Evolutionary conservation across 441 rosid species (phyloP).

Genomic region (Capsella rubella): DNA sequence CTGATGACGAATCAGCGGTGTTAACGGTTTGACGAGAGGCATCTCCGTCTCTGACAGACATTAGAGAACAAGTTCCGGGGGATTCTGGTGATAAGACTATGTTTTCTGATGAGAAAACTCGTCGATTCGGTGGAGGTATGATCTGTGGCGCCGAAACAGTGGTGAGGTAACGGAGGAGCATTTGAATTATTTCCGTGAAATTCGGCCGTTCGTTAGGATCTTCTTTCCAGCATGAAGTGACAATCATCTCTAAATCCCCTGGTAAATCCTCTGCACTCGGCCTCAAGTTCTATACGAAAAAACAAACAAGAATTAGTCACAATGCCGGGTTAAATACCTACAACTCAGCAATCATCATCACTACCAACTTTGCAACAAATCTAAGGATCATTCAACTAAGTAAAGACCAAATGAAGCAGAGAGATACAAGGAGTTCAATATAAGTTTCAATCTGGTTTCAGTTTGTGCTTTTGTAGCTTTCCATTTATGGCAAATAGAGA

Average conservation of each 20-base stretch:
- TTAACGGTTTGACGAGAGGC: slow-evolving; percentile 29
- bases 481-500: not conserved
- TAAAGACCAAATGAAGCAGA: slow-evolving; percentile 2
- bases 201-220: slow-evolving; percentile 86
- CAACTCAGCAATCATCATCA: not conserved
- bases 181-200: slow-evolving; percentile 83
- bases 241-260: slow-evolving; percentile 72
- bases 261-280: slow-evolving; percentile 84
- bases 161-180: slow-evolving; percentile 76
- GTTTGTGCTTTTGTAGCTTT: not conserved
- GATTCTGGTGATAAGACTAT: slow-evolving; percentile 80
- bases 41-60: slow-evolving; percentile 55
- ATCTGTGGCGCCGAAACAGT: slow-evolving; percentile 61
- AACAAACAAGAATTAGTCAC: not conserved
- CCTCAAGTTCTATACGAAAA: slow-evolving; percentile 68
- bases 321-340: not conserved
- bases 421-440: not conserved
- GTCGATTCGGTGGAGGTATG: slow-evolving; percentile 55
- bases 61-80: slow-evolving; percentile 84
- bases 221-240: slow-evolving; percentile 94
- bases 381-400: not conserved
- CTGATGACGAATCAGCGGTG: slow-evolving; percentile 17
- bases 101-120: slow-evolving; percentile 61
- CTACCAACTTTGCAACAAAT: not conserved
- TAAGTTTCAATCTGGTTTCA: not conserved